Percentiles rank a stretch among this genome's conserved stretches.
phyloP scores from a whole-genome alignment of 2,329 filamentous ascomycete genomes.

The Domatiomyces catenatus region DNA sequence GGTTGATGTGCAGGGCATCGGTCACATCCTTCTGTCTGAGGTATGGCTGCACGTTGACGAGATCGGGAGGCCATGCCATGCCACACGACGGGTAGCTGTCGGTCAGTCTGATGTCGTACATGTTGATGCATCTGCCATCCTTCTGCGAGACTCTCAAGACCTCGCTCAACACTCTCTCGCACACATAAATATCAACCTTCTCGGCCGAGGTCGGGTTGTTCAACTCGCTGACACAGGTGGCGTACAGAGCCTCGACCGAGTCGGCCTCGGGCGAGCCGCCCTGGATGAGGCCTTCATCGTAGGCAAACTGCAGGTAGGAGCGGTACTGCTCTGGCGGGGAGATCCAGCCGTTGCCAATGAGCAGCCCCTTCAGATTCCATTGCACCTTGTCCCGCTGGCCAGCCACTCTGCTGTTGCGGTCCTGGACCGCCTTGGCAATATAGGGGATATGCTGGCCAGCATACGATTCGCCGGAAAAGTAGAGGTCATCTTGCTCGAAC shows the following conservation, averaged over 20 bases:
- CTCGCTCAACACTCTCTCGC: constrained; percentile 61
- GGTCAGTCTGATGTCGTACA: constrained; percentile 85
- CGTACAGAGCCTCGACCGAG: constrained; percentile 52
- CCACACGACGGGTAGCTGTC: constrained; percentile 74
- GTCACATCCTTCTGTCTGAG: constrained; percentile 67
- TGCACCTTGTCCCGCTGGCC: constrained; percentile 26
- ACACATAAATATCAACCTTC: constrained; percentile 52
- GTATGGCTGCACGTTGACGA: constrained; percentile 63
- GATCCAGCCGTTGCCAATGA: constrained; percentile 98
- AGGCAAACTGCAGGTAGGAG: constrained; percentile 67
- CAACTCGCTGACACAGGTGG: constrained; percentile 49
- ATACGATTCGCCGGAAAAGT: constrained; percentile 90
- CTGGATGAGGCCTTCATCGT: constrained; percentile 57
- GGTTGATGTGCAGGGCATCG: constrained; percentile 64
- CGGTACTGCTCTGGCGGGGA: constrained; percentile 80
- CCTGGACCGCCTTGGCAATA: constrained; percentile 78
- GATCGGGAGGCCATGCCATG: constrained; percentile 95
- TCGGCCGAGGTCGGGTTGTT: constrained; percentile 43
- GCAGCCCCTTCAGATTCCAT: constrained; percentile 70
- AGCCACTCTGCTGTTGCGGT: constrained; percentile 56
- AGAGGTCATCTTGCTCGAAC: constrained; percentile 80
- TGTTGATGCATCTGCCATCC: constrained; percentile 61
- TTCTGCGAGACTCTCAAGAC: constrained; percentile 53
- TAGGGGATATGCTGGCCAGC: constrained; percentile 96
- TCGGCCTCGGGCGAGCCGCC: constrained; percentile 49